A percentile compares a stretch with the other conserved stretches of the same genome.
phyloP scores from a whole-genome alignment of 2,329 filamentous ascomycete genomes.

The Laburnicola sp. region DNA sequence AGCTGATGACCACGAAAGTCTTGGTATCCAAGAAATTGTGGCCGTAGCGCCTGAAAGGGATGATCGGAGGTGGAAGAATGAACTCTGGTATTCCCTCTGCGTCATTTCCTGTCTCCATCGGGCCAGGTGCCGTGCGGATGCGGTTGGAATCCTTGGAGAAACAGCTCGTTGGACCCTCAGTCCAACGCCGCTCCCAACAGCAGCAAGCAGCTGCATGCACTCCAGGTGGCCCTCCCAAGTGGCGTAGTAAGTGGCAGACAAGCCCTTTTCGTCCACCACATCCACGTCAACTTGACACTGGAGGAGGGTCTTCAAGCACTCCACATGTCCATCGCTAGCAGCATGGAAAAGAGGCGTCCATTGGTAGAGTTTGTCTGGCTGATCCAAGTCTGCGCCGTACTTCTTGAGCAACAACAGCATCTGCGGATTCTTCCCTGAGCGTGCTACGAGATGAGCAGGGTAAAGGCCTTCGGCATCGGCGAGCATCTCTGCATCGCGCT shows the following conservation, averaged over 20 bases:
- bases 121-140: constrained; percentile 44
- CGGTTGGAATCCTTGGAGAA: constrained; percentile 48
- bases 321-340: constrained; percentile 91
- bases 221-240: constrained; percentile 96
- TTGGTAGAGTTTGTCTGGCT: constrained; percentile 92
- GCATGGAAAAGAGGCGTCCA: constrained; percentile 98
- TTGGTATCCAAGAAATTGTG: constrained; percentile 99
- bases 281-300: constrained; percentile 76
- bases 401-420: constrained; percentile 78
- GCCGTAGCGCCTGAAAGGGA: constrained; percentile 89
- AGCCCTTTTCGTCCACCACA: constrained; percentile 85
- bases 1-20: constrained; percentile 90
- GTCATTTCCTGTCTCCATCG: constrained; percentile 67
- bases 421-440: constrained; percentile 79
- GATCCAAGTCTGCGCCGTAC: constrained; percentile 87
- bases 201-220: constrained; percentile 85
- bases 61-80: constrained; percentile 91
- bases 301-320: constrained; percentile 80
- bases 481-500: constrained; percentile 78
- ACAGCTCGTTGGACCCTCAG: constrained; percentile 39
- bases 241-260: constrained; percentile 97
- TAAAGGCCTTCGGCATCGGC: constrained; percentile 94
- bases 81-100: constrained; percentile 88
- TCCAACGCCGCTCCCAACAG: constrained; percentile 47
- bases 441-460: constrained; percentile 93